phyloP scores from a whole-genome alignment of 352 stramenopile genomes.

The Pythium diclinum region DNA sequence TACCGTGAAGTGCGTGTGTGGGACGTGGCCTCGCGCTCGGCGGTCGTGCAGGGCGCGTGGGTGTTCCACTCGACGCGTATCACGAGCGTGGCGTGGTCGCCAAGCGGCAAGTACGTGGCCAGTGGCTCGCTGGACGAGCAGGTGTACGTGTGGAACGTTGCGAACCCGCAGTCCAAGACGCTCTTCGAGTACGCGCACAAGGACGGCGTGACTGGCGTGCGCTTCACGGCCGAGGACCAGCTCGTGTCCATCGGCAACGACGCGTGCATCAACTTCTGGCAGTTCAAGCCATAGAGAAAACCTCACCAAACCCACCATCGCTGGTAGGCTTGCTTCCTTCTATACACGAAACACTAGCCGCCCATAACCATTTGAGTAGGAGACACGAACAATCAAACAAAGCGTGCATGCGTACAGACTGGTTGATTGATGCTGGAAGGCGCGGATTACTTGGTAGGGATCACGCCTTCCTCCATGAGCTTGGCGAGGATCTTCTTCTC shows the following conservation, averaged over 20 bases:
- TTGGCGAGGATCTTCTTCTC: constrained; percentile 60
- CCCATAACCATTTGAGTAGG: not conserved
- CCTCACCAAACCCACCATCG: not conserved
- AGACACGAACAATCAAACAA: not conserved
- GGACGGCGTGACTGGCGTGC: constrained; percentile 71
- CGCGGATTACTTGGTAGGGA: constrained; percentile 20
- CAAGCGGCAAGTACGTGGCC: constrained; percentile 88
- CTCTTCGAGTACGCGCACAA: constrained; percentile 81
- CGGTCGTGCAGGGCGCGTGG: constrained; percentile 92
- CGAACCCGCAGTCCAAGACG: constrained; percentile 61
- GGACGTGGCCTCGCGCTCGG: constrained; percentile 71
- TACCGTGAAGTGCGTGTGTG: constrained; percentile 91
- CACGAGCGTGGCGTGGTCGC: constrained; percentile 91
- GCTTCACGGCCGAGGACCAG: constrained; percentile 68
- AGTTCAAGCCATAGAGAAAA: constrained; percentile 34
- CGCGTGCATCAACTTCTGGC: constrained; percentile 76
- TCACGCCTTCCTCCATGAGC: constrained; percentile 48
- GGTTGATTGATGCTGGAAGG: not conserved
- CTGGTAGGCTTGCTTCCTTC: not conserved
- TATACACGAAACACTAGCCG: not conserved
- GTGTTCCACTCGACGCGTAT: constrained; percentile 96
- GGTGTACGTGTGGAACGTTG: constrained; percentile 96
- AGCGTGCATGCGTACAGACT: constrained; percentile 2
- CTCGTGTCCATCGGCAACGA: constrained; percentile 82
- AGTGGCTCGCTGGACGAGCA: constrained; percentile 93